Evolutionary conservation across 2,329 filamentous ascomycete genomes (phyloP).

Genomic region (Epichloe gansuensis): DNA sequence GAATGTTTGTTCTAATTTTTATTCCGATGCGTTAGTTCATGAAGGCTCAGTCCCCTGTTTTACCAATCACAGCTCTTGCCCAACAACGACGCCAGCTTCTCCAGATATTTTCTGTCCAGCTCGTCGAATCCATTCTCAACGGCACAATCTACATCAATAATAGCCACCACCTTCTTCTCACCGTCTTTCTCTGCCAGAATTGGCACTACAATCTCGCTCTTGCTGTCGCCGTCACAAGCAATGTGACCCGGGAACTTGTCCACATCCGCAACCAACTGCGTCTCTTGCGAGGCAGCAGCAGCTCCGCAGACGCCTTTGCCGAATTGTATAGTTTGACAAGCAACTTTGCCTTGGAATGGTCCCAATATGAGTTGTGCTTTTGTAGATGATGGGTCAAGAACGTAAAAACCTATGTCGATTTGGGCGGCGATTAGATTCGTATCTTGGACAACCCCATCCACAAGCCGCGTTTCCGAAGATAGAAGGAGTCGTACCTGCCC

Average conservation of each 20-base stretch:
- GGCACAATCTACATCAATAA: constrained; percentile 71
- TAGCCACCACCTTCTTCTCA: constrained; percentile 45
- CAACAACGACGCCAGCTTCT: constrained; percentile 50
- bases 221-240: constrained; percentile 63
- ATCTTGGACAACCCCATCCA: background rate
- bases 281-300: constrained; percentile 46
- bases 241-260: constrained; percentile 68
- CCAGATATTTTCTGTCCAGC: constrained; percentile 51
- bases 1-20: background rate
- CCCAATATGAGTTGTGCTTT: constrained; percentile 54
- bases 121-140: constrained; percentile 53
- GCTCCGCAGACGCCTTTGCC: constrained; percentile 64
- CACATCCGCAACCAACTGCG: constrained; percentile 58
- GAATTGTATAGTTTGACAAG: constrained; percentile 66
- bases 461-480: background rate
- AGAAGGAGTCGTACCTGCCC: constrained; percentile 42
- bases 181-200: constrained; percentile 32
- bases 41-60: background rate
- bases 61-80: constrained; percentile 54
- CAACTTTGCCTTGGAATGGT: constrained; percentile 68
- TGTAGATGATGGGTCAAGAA: constrained; percentile 38
- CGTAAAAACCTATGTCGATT: constrained; percentile 52
- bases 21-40: background rate
- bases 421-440: background rate
- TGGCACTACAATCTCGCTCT: constrained; percentile 73